Base-by-base conservation (phyloP, 208 protist genomes). In the Kentomonas sorsogonicus region DNA sequence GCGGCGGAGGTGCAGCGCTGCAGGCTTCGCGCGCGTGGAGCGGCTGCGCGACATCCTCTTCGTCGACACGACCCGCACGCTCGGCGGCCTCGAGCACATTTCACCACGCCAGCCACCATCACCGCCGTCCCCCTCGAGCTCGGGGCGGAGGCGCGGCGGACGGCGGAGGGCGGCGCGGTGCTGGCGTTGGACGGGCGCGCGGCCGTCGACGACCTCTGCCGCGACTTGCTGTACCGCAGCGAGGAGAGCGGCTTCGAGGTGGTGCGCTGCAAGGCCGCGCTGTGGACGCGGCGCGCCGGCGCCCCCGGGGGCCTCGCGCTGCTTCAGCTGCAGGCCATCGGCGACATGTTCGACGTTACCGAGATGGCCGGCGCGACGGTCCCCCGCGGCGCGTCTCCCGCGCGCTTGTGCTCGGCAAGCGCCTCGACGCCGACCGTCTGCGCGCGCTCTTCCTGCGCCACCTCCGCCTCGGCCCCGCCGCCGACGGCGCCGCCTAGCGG, bases 211-310 rank as follows among this genome's bases (percentile, higher is more conserved):
- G 46, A 65, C 43, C 85, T 94, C 34, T 89, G 82, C 60, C 77
- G 71, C 18, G 77, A 87, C 26, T 62, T 94, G 30, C 63, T 94
- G 15, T 94, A 94, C 66, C 69, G 66, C 36, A 57, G 62, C n/a
- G 77, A 84, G 46, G 72, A 89, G 41, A 55, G 74, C 27, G 68
- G 68, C 10, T 92, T 88, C 51, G 88, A 94, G 52, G 84, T 92
- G 48, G 71, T 94, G 44, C 84, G 88, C 20, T 94, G 82, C 73
- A 94, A 94, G 60, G 88, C 88, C 5, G 88, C 88, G n/a, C 66
- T 94, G 15, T 94, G 88, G 88, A 51, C 79, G 56, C 77, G 67
- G 52, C 55, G 64, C 33, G 63, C 63, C n/a, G 62, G 60, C 13
- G n/a, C 9, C 3, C 34, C 60, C 20, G n/a, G n/a, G n/a, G 20